These are phyloP conservation scores for Aspergillus spinulosporus DNA, from an alignment of 2,329 filamentous ascomycete genomes.

Conservation along the genomic window DNA sequence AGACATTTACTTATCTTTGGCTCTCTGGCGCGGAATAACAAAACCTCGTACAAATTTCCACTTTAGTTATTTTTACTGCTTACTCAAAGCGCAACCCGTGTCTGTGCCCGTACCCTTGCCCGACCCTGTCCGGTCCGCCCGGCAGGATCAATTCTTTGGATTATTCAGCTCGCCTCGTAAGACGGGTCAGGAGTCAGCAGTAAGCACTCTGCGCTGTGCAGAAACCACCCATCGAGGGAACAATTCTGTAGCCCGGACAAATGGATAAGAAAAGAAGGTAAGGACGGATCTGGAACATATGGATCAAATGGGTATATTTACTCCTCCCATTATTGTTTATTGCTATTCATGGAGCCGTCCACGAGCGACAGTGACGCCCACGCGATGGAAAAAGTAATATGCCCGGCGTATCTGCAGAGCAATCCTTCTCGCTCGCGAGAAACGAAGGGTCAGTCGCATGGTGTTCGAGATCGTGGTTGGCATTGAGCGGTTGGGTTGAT, in stretches of 20 bases:
- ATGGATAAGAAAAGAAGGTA: neutral
- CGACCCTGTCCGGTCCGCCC: neutral
- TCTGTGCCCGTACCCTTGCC: neutral
- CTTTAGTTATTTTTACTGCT: no score
- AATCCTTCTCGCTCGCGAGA: neutral
- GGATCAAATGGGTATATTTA: neutral
- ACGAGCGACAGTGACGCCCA: neutral
- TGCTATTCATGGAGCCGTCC: neutral
- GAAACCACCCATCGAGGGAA: conserved; percentile 1
- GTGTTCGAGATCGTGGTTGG: conserved; percentile 1
- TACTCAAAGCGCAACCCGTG: no score
- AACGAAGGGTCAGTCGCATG: neutral
- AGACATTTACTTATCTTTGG: neutral
- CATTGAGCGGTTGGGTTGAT: neutral
- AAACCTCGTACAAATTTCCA: neutral
- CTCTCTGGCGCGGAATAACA: neutral
- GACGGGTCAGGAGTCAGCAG: neutral
- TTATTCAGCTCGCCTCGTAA: neutral
- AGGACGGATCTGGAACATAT: neutral
- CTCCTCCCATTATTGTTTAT: neutral
- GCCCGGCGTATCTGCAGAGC: neutral
- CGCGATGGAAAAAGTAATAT: neutral
- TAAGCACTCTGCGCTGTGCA: neutral
- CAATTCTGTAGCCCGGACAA: conserved; percentile 1
- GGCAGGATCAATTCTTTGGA: neutral